Conservation (phyloP, 495 filamentous ascomycete species). For the Lasiosphaeria ovina region DNA sequence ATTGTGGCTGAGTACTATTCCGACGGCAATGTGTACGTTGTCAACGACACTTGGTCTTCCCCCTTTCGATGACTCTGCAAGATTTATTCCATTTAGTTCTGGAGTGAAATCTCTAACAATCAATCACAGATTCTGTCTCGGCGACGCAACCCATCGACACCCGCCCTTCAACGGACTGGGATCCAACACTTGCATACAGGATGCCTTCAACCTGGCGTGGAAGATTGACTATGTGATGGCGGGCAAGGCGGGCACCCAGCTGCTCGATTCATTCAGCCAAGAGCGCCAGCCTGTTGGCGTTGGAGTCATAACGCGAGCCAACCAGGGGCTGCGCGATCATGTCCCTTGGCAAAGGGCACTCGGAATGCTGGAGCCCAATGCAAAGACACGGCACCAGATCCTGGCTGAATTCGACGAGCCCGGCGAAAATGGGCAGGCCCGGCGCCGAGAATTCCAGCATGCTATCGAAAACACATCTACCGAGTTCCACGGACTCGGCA, state of each 20-base stretch:
- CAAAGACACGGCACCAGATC: constrained; percentile 22
- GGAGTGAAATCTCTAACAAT: not conserved
- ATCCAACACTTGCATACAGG: constrained; percentile 49
- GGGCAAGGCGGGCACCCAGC: constrained; percentile 23
- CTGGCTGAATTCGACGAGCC: constrained; percentile 30
- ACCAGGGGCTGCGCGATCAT: constrained; percentile 38
- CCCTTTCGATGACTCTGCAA: not conserved
- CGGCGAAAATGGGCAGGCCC: constrained; percentile 26
- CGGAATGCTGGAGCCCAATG: constrained; percentile 34
- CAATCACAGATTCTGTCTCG: constrained; percentile 38
- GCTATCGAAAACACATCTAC: constrained; percentile 32
- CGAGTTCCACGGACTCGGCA: constrained; percentile 39
- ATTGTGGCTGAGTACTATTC: constrained; percentile 42
- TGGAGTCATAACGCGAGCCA: constrained; percentile 38
- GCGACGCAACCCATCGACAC: constrained; percentile 49
- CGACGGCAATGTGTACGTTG: constrained; percentile 33
- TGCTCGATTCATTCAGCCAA: constrained; percentile 35
- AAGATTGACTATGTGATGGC: constrained; percentile 44
- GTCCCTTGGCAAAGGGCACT: constrained; percentile 29
- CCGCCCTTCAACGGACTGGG: constrained; percentile 49
- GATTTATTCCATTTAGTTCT: not conserved
- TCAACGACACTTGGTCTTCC: not conserved
- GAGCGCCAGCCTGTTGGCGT: constrained; percentile 46
- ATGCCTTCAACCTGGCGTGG: constrained; percentile 52
- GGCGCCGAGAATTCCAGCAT: constrained; percentile 23